These are phyloP conservation scores for Leptographium wingfieldii DNA, from an alignment of 2,329 filamentous ascomycete genomes.

Conservation along the genomic window DNA sequence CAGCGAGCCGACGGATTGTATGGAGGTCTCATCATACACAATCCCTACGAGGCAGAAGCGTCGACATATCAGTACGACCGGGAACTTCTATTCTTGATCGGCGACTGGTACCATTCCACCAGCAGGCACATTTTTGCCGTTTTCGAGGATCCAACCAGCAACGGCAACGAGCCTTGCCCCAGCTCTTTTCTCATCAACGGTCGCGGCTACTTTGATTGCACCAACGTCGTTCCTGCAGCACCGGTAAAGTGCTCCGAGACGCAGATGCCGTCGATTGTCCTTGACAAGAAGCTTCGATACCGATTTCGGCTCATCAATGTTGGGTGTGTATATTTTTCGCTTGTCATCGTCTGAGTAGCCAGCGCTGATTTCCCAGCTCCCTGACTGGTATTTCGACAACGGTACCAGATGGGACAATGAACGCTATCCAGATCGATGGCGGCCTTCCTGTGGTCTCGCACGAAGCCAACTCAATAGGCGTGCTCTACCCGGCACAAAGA, in stretches of 20 bases:
- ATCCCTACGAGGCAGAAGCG: conserved; percentile 37
- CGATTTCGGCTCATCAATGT: conserved; percentile 15
- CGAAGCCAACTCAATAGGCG: conserved; percentile 8
- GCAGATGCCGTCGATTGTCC: conserved; percentile 3
- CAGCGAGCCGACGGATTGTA: conserved; percentile 58
- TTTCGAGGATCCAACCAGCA: conserved; percentile 7
- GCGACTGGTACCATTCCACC: conserved; percentile 43
- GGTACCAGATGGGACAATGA: conserved; percentile 10
- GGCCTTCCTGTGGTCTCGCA: conserved; percentile 9
- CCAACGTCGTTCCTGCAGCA: conserved; percentile 28
- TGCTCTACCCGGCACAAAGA: conserved; percentile 15
- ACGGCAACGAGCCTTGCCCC: conserved; percentile 26
- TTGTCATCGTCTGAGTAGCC: not conserved
- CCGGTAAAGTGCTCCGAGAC: conserved; percentile 29
- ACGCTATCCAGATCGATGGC: conserved; percentile 14
- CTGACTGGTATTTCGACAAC: conserved; percentile 12
- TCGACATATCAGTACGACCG: conserved; percentile 44
- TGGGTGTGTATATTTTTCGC: conserved; percentile 6
- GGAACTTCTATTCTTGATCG: conserved; percentile 52
- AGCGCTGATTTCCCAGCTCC: conserved; percentile 5
- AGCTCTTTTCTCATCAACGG: conserved; percentile 36
- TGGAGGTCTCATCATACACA: conserved; percentile 49
- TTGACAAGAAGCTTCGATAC: conserved; percentile 13
- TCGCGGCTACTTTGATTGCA: conserved; percentile 29
- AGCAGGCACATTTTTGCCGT: conserved; percentile 1